These are phyloP conservation scores for Hypoxylon sp. DNA, from an alignment of 2,329 filamentous ascomycete genomes.

Conservation along the genomic window DNA sequence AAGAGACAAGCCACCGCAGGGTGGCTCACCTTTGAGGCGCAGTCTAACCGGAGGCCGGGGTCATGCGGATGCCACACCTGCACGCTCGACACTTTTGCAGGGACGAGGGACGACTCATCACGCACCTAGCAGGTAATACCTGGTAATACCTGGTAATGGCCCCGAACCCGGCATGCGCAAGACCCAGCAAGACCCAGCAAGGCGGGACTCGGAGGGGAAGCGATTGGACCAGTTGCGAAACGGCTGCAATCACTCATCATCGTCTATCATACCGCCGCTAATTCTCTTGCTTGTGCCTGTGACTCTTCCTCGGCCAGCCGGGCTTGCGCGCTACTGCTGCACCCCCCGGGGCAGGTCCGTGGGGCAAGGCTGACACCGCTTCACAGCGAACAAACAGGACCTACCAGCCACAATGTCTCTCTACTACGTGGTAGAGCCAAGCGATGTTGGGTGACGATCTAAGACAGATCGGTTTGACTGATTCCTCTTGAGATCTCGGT, in stretches of 20 bases:
- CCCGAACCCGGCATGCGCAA: too few relatives aligned
- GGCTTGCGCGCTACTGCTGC: constrained; percentile 18
- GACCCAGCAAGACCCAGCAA: constrained; percentile 1
- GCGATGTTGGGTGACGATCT: constrained; percentile 27
- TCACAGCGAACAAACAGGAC: constrained; percentile 4
- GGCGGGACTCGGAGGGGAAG: constrained; percentile 33
- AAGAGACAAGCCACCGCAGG: constrained; percentile 24
- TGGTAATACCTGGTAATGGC: constrained; percentile 11
- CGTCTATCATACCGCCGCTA: constrained; percentile 7
- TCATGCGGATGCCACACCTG: constrained; percentile 37
- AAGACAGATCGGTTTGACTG: constrained; percentile 26
- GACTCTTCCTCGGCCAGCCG: constrained; percentile 5
- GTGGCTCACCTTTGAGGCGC: constrained; percentile 41
- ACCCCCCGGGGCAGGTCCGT: constrained; percentile 3
- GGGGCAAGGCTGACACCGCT: constrained; percentile 21
- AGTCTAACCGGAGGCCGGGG: constrained; percentile 33
- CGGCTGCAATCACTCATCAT: constrained; percentile 25
- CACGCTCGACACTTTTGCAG: too few relatives aligned
- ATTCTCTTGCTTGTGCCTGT: neutral
- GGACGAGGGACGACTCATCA: constrained; percentile 22
- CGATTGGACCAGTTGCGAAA: constrained; percentile 48
- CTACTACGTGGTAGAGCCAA: constrained; percentile 13
- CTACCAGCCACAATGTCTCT: constrained; percentile 17
- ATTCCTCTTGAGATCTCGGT: constrained; percentile 21
- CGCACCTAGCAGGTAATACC: neutral